Conservation (phyloP, 208 protist species). For the Vickermania ingenoplastis region DNA sequence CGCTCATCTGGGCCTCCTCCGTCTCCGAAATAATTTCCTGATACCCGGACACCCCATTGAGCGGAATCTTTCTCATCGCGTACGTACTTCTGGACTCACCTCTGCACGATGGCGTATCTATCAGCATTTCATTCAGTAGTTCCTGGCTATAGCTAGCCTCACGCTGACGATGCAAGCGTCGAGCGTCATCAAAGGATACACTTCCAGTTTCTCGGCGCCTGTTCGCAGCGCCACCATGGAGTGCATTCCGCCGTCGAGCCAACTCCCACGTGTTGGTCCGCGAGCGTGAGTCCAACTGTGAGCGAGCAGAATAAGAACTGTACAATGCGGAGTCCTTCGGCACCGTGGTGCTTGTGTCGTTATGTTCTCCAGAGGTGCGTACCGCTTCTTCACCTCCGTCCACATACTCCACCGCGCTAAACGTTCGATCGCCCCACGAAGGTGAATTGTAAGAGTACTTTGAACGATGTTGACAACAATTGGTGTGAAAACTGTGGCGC, state of each 20-base stretch:
- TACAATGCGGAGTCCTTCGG: constrained; percentile 71
- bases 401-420: no score
- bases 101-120: constrained; percentile 45
- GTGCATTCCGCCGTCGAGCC: constrained; percentile 6
- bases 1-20: constrained; percentile 63
- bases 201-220: neutral
- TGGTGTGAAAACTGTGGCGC: no score
- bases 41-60: constrained; percentile 70
- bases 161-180: neutral
- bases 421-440: no score
- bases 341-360: constrained; percentile 63
- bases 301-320: constrained; percentile 31
- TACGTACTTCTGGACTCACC: constrained; percentile 75
- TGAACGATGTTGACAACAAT: no score
- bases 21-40: constrained; percentile 67
- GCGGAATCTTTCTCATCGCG: constrained; percentile 66
- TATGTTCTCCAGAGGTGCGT: no score
- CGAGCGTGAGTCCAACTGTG: constrained; percentile 64
- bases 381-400: no score
- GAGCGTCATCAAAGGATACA: neutral
- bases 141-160: neutral
- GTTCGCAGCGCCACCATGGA: neutral
- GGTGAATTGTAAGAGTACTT: no score
- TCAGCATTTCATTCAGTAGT: constrained; percentile 55
- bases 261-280: constrained; percentile 72